Percentiles rank a stretch among this genome's conserved stretches.
These are phyloP conservation scores for Hypomontagnella monticulosa DNA, from an alignment of 495 filamentous ascomycete species.

Conservation along the genomic window DNA sequence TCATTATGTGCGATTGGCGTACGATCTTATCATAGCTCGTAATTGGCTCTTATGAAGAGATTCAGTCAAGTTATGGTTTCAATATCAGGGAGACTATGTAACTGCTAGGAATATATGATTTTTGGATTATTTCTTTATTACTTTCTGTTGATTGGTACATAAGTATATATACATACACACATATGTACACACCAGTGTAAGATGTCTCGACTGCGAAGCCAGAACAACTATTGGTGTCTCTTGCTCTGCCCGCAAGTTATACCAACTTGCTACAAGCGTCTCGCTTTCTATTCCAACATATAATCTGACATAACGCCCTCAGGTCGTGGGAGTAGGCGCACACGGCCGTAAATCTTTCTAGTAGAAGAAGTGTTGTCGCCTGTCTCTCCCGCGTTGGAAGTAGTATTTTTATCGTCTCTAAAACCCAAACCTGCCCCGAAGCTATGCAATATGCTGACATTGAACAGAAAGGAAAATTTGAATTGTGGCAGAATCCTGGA, in stretches of 20 bases:
- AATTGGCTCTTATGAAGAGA: too few relatives aligned
- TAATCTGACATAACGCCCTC: slow-evolving; percentile 4
- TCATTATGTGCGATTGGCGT: too few relatives aligned
- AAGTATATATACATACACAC: slow-evolving; percentile 11
- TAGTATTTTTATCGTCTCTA: slow-evolving; percentile 3
- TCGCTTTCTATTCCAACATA: slow-evolving; percentile 29
- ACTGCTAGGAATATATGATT: neutral
- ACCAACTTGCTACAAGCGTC: slow-evolving; percentile 15
- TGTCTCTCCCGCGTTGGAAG: neutral
- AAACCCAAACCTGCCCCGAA: slow-evolving; percentile 5
- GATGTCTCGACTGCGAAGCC: slow-evolving; percentile 7
- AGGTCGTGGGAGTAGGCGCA: neutral
- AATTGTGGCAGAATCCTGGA: slow-evolving; percentile 1
- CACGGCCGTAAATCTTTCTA: slow-evolving; percentile 2
- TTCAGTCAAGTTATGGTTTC: too few relatives aligned
- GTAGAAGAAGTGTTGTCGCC: neutral
- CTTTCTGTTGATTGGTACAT: slow-evolving; percentile 1
- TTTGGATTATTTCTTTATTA: neutral
- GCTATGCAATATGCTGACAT: slow-evolving; percentile 29
- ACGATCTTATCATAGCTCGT: too few relatives aligned
- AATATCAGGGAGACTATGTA: too few relatives aligned
- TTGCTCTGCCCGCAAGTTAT: neutral
- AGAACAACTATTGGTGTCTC: slow-evolving; percentile 5
- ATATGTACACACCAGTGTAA: neutral
- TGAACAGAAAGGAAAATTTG: slow-evolving; percentile 21